Evolutionary conservation across 148 eudicot species (phyloP).

Genomic region (Silene uniflora): DNA sequence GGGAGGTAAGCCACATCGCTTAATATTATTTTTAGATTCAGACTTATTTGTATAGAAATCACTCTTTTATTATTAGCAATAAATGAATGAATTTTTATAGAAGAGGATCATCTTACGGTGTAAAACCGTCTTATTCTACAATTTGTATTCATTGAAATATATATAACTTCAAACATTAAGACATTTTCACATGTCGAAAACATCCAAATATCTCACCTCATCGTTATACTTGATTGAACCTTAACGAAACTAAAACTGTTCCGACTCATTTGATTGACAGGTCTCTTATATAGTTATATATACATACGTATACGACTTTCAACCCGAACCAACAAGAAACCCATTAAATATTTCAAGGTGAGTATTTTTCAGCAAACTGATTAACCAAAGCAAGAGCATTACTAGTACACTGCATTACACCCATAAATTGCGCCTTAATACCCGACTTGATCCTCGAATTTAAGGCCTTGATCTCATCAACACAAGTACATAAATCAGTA

Average conservation of each 20-base stretch:
- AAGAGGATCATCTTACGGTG: no score
- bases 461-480: conserved; percentile 46
- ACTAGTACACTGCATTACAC: conserved; percentile 52
- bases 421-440: conserved; percentile 33
- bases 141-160: no score
- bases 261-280: neutral
- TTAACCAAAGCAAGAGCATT: conserved; percentile 56
- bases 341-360: neutral
- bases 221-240: no score
- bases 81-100: no score
- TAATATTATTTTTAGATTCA: no score
- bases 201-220: no score
- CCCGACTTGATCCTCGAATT: conserved; percentile 31
- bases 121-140: no score
- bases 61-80: no score
- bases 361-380: conserved; percentile 35
- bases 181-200: no score
- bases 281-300: neutral
- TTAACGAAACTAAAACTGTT: neutral
- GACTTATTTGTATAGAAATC: no score
- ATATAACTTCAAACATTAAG: no score
- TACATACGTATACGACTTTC: neutral
- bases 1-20: no score
- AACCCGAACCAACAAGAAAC: neutral
- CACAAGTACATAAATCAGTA: conserved; percentile 48